A percentile compares a stretch with the other conserved stretches of the same genome.
Evolutionary conservation across 1,284 basidiomycete species (phyloP).

Genomic region (Rhodotorula mucilaginosa): DNA sequence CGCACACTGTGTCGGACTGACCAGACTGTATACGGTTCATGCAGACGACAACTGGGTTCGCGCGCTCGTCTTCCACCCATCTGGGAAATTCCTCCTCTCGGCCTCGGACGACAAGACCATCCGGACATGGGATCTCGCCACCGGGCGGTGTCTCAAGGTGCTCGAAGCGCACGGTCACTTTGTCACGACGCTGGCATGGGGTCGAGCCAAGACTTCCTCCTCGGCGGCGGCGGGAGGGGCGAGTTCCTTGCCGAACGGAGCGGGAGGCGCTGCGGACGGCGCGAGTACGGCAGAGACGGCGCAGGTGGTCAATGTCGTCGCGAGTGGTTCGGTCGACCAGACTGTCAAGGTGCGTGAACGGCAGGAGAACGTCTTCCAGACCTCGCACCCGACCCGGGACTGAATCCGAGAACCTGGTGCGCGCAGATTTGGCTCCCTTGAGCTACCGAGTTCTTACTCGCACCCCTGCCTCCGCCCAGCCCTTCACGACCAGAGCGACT

Average conservation of each 20-base stretch:
- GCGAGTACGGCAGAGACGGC: conserved; percentile 33
- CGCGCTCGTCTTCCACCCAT: conserved; percentile 76
- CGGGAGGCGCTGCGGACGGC: conserved; percentile 39
- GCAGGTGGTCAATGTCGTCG: conserved; percentile 68
- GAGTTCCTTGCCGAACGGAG: conserved; percentile 30
- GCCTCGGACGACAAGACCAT: conserved; percentile 89
- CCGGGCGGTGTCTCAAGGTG: conserved; percentile 74
- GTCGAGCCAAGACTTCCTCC: conserved; percentile 50
- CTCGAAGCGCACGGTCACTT: conserved; percentile 85
- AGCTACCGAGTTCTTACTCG: too few relatives aligned
- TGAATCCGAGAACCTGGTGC: neutral
- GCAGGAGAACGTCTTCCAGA: too few relatives aligned
- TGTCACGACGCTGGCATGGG: conserved; percentile 77
- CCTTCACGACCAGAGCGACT: too few relatives aligned
- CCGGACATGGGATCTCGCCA: conserved; percentile 79
- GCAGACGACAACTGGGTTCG: conserved; percentile 82
- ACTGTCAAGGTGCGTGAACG: conserved; percentile 23
- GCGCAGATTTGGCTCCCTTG: conserved; percentile 28
- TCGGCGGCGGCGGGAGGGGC: conserved; percentile 51
- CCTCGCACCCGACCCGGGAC: neutral
- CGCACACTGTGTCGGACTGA: neutral
- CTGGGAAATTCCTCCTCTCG: conserved; percentile 79
- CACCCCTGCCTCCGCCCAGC: too few relatives aligned
- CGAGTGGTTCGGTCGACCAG: conserved; percentile 77
- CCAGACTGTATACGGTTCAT: conserved; percentile 50